Evolutionary conservation across 2,329 filamentous ascomycete genomes (phyloP).

Genomic region (Hypoxylon sp.): DNA sequence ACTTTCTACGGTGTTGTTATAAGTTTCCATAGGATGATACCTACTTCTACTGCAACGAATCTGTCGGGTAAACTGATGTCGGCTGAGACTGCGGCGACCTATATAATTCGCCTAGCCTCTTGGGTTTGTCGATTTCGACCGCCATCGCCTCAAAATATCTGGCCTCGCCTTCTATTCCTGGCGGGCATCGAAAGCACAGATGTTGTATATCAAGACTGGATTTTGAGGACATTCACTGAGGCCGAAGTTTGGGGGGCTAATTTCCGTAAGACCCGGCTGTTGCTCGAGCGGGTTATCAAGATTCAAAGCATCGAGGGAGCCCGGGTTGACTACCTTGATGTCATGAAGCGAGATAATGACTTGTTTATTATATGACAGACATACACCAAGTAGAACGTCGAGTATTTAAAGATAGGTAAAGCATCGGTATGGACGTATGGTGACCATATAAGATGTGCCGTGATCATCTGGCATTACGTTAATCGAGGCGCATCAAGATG

Average conservation of each 20-base stretch:
- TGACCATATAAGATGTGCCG: neutral
- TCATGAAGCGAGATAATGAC: conserved; percentile 39
- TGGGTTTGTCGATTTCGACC: conserved; percentile 38
- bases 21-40: conserved; percentile 43
- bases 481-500: neutral
- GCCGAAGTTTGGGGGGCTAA: conserved; percentile 45
- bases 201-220: conserved; percentile 41
- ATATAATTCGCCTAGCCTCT: conserved; percentile 42
- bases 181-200: conserved; percentile 45
- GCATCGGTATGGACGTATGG: neutral
- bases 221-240: conserved; percentile 38
- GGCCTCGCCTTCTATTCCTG: conserved; percentile 40
- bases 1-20: conserved; percentile 43
- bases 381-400: neutral
- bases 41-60: conserved; percentile 11
- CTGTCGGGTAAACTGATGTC: conserved; percentile 32
- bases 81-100: conserved; percentile 36
- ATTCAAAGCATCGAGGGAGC: conserved; percentile 37
- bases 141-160: conserved; percentile 44
- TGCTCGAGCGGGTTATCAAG: conserved; percentile 43
- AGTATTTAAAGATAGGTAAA: conserved; percentile 3
- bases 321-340: conserved; percentile 43
- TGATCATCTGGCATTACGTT: conserved; percentile 7
- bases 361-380: conserved; percentile 41
- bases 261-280: conserved; percentile 39